A percentile compares a stretch with the other conserved stretches of the same genome.
phyloP scores from a whole-genome alignment of 1,139 yeast genomes.

The Candida tropicalis region DNA sequence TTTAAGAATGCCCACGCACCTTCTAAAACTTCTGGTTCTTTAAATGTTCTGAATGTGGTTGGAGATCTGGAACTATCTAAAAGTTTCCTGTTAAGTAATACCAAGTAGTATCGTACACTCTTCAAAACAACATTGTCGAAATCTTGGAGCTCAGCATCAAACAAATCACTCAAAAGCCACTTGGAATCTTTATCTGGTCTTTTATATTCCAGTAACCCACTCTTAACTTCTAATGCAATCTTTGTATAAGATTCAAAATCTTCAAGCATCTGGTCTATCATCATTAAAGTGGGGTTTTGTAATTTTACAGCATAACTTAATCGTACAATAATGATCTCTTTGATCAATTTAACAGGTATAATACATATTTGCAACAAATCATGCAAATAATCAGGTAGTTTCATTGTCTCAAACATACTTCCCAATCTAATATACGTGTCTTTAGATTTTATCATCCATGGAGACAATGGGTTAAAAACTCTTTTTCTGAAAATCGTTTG shows the following conservation, averaged over 20 bases:
- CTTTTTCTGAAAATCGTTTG: constrained; percentile 64
- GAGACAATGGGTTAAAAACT: constrained; percentile 61
- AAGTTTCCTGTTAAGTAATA: constrained; percentile 71
- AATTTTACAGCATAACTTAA: constrained; percentile 77
- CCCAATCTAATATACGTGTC: constrained; percentile 67
- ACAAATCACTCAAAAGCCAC: constrained; percentile 72
- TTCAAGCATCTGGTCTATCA: constrained; percentile 92
- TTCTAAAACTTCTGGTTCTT: constrained; percentile 88
- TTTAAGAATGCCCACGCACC: constrained; percentile 76
- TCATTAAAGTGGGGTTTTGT: constrained; percentile 89
- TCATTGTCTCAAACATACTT: constrained; percentile 64
- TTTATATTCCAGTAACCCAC: constrained; percentile 64
- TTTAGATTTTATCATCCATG: constrained; percentile 80
- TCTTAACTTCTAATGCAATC: constrained; percentile 76
- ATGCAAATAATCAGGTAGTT: constrained; percentile 75
- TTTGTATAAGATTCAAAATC: constrained; percentile 80
- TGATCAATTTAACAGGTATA: constrained; percentile 80
- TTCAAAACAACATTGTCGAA: constrained; percentile 75
- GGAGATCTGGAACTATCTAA: constrained; percentile 72
- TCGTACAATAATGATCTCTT: constrained; percentile 77
- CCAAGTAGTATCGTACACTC: constrained; percentile 74
- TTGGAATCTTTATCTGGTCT: constrained; percentile 62
- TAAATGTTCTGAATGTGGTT: constrained; percentile 75
- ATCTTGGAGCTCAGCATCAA: constrained; percentile 56
- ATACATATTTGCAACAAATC: constrained; percentile 66